Conservation (phyloP, 2,329 filamentous ascomycete genomes). For the Fusarium globosum region DNA sequence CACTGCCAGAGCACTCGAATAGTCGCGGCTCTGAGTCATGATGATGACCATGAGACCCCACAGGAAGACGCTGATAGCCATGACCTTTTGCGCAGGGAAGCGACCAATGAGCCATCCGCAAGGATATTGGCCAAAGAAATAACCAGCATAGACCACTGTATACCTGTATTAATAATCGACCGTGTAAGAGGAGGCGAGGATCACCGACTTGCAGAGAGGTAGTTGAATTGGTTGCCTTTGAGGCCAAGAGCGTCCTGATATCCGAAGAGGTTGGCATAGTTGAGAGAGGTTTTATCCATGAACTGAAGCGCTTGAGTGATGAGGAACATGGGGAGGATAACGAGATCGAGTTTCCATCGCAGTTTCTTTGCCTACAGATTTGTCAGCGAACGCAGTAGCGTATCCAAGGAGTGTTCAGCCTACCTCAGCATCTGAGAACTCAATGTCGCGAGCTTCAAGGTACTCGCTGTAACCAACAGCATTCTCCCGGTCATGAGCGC, state of each 20-base stretch:
- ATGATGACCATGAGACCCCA: constrained; percentile 4
- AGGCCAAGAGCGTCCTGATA: constrained; percentile 1
- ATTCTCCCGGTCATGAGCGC: not conserved
- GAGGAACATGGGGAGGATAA: constrained; percentile 8
- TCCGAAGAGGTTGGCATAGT: constrained; percentile 12
- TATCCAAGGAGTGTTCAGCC: accelerated
- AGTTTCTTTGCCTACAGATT: not conserved
- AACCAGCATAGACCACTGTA: constrained; percentile 3
- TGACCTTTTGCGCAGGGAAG: constrained; percentile 3
- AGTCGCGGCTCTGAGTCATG: constrained; percentile 12
- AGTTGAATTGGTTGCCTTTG: constrained; percentile 7
- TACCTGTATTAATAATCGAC: not conserved
- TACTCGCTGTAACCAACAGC: constrained; percentile 4
- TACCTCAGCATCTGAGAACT: constrained; percentile 5
- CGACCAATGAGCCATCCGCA: constrained; percentile 8
- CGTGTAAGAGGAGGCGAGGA: not conserved
- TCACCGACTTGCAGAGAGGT: constrained; percentile 4
- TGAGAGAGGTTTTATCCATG: constrained; percentile 12
- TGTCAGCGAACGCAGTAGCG: not conserved
- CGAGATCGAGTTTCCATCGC: constrained; percentile 8
- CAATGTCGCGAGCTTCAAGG: constrained; percentile 5
- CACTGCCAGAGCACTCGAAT: constrained; percentile 7
- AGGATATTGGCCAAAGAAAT: constrained; percentile 7
- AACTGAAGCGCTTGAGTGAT: constrained; percentile 2
- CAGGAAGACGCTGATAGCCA: constrained; percentile 13